Evolutionary conservation across 1,284 basidiomycete species (phyloP), one percentile per base, ranked within the genome.

Genomic region (Bjerkandera adusta): DNA sequence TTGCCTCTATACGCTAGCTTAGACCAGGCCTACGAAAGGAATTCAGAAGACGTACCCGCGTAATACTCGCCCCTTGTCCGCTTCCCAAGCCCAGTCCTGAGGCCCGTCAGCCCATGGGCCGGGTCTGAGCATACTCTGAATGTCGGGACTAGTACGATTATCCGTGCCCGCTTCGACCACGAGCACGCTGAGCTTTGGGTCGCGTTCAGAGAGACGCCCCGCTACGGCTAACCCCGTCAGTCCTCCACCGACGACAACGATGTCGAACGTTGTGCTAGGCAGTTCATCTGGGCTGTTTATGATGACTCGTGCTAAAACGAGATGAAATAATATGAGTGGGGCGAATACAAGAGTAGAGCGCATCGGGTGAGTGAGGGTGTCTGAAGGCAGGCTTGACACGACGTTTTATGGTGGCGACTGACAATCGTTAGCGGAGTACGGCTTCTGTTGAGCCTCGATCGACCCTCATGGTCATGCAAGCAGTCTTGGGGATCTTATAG

Each of bases 1-100:
- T 76, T 79, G 1, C 79, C 80, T 22, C 76, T 75, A 34, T 22
- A 40, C 20, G 12, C 33, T 25, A n/a, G 29, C 8, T n/a, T 12
- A 37, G 16, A 20, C 3, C 6, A 36, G 20, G 26, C 29, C 43
- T 22, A 25, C 1, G 13, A 8, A 6, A n/a, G 15, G 18, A 33
- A n/a, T n/a, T n/a, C n/a, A 3, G 8, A n/a, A 22, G 4, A 3
- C 29, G 15, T n/a, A 46, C 45, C 45, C 45, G 18, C 40, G 30
- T 20, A 46, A 16, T 7, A 25, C 22, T 10, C 29, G 5, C 7
- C 37, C 25, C 8, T 33, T 32, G 5, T 38, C 22, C 16, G 24
- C 34, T 5, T 12, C 3, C 33, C 38, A 43, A 13, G 25, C 18
- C 42, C 35, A 49, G 37, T 46, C 45, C 12, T 39, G 36, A 11